A percentile compares a stretch with the other conserved stretches of the same genome.
Evolutionary conservation across 306 rosid species (phyloP).

Genomic region (Trifolium repens): DNA sequence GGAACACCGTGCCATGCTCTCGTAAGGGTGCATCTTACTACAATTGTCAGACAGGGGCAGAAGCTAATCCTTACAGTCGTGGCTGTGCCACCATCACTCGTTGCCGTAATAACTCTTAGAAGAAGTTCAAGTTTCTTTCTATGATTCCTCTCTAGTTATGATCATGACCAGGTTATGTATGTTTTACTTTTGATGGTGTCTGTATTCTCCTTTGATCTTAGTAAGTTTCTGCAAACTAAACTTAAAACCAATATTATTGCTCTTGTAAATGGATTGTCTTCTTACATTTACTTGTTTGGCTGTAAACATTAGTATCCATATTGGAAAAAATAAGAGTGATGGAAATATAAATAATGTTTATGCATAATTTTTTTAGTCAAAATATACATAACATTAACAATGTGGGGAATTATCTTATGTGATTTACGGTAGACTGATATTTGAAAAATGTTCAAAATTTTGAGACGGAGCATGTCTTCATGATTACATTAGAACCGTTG

Average conservation of each 20-base stretch:
- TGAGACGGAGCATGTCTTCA: not conserved
- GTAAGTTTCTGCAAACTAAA: conserved; percentile 34
- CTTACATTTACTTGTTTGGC: not conserved
- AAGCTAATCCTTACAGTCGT: conserved; percentile 78
- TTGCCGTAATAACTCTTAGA: conserved; percentile 57
- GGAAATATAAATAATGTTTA: conserved; percentile 7
- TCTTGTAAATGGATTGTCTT: conserved; percentile 18
- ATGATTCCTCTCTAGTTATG: conserved; percentile 10
- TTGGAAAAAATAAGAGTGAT: not conserved
- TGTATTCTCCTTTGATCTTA: not conserved
- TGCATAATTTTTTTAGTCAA: not conserved
- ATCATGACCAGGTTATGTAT: conserved; percentile 11
- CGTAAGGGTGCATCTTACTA: conserved; percentile 80
- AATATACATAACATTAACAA: no score
- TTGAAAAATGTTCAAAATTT: not conserved
- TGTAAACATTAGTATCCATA: not conserved
- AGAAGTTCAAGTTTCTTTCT: not conserved
- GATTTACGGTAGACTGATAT: no score
- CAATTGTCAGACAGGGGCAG: conserved; percentile 71
- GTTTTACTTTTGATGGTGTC: conserved; percentile 22
- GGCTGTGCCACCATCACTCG: conserved; percentile 78
- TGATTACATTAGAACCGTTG: not conserved
- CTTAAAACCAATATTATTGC: conserved; percentile 15
- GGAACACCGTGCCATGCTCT: conserved; percentile 82
- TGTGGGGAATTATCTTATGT: no score